Base-by-base conservation (phyloP, 768 basidiomycete species). In the Baorangia bicolor region DNA sequence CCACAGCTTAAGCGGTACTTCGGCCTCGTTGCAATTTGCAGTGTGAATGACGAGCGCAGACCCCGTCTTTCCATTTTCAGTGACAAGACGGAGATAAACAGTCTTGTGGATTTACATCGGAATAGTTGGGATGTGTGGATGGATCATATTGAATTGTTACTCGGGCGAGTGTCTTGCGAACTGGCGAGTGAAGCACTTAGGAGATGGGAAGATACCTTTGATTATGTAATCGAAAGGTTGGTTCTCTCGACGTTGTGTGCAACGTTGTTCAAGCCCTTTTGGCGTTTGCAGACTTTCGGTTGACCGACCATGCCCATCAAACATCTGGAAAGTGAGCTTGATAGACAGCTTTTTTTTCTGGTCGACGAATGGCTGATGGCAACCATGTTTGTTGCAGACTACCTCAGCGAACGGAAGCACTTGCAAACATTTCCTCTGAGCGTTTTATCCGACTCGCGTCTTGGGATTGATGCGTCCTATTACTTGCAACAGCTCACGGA, bases 401-500 rank as follows among this genome's bases (percentile, higher is more conserved):
- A 92, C 70, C 81, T 97, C 65, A 71, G 81, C 25, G 93, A 94
- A 79, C 88, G 92, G 72, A 92, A 93, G 75, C 90, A 95, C 70
- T 73, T 91, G 60, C 87, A 91, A 72, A 88, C 86, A 38, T 84
- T 89, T 53, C 84, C 92, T 21, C 82, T 98, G 51, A 84, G 82
- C 53, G 85, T 87, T 0, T 80, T 99, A 45, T 82, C 90, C 39
- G 92, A 97, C 68, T 92, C 94, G 49, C 89, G 97, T 42, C 87
- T 99, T 27, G 97, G 97, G 31, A 97, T 99, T 69, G 96, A 99
- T 80, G 94, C 94, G 4, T 87, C 89, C 3, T 87, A 88, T 73
- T 99, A 98, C 74, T 79, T 99, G 38, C 81, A 87, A 50, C 78
- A 81, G 42, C 79, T 98, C 60, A 86, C 87, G 16, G 89, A 92